phyloP scores from a whole-genome alignment of 306 rosid species.

The Acacia melanoxylon region DNA sequence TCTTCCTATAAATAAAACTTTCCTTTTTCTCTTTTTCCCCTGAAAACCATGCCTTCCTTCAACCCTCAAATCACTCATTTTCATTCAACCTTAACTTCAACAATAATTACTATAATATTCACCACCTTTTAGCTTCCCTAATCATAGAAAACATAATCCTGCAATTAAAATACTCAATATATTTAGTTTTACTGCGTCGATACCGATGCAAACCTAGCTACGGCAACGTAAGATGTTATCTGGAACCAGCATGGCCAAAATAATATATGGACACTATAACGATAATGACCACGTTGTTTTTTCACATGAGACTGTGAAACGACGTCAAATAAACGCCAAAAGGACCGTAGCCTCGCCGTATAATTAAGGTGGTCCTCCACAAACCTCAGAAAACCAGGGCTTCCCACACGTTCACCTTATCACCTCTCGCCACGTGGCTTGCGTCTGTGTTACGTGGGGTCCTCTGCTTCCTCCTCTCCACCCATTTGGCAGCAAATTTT shows the following conservation, averaged over 20 bases:
- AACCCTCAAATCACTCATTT: background rate
- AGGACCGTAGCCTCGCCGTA: background rate
- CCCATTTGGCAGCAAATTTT: background rate
- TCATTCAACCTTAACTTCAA: background rate
- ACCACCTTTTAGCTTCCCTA: background rate
- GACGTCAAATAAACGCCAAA: conserved; percentile 32
- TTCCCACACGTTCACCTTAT: conserved; percentile 45
- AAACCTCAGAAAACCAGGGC: background rate
- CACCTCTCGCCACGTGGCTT: conserved; percentile 40
- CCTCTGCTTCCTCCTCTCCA: background rate
- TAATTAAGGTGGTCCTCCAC: background rate
- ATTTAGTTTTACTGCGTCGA: background rate
- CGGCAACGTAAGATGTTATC: background rate
- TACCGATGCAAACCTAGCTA: background rate
- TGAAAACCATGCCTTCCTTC: background rate
- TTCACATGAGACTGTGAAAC: conserved; percentile 13
- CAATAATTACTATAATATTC: background rate
- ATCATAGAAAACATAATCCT: background rate
- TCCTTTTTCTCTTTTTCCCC: background rate
- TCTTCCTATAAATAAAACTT: background rate
- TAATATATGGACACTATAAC: background rate
- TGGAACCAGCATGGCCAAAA: background rate
- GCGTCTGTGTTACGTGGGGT: conserved; percentile 18
- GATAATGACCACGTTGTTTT: conserved; percentile 3
- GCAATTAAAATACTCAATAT: too few species aligned